Conservation (phyloP, 768 basidiomycete species). For the Auricularia heimuer region DNA sequence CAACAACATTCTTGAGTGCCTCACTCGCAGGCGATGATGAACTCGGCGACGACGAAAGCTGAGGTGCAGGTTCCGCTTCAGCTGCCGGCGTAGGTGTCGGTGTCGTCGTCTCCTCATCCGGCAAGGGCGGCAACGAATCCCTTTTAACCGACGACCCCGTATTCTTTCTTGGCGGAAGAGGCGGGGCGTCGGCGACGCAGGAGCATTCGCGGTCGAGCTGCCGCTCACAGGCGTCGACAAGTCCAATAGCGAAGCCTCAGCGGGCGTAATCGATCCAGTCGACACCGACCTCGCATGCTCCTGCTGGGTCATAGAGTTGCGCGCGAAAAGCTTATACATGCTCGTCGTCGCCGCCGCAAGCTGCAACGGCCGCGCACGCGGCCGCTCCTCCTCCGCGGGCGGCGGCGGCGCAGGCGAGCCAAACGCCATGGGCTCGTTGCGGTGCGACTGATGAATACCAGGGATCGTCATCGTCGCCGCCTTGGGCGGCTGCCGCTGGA, state of each 20-base stretch:
- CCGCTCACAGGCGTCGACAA: constrained; percentile 1
- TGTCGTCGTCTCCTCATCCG: constrained; percentile 24
- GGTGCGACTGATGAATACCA: constrained; percentile 75
- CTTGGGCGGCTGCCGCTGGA: constrained; percentile 63
- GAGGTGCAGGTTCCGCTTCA: too few relatives aligned
- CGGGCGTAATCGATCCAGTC: neutral
- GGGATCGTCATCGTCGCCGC: constrained; percentile 80
- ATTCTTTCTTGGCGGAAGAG: constrained; percentile 34
- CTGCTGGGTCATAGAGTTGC: constrained; percentile 22
- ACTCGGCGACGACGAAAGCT: constrained; percentile 14
- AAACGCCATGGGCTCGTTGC: constrained; percentile 79
- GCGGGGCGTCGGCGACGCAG: constrained; percentile 22
- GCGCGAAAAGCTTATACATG: constrained; percentile 63
- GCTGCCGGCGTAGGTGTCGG: constrained; percentile 17
- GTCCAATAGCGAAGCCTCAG: constrained; percentile 9
- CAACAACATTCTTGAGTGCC: constrained; percentile 46
- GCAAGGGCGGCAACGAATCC: constrained; percentile 31
- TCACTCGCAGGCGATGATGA: constrained; percentile 37
- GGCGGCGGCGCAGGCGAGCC: constrained; percentile 48
- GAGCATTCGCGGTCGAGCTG: constrained; percentile 8
- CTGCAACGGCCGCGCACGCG: neutral
- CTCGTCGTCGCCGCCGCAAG: constrained; percentile 40
- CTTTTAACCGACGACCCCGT: constrained; percentile 10
- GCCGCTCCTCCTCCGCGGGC: constrained; percentile 29
- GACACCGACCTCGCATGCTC: neutral